Conservation (phyloP, 805 yeast genomes). For the Ogataea ganodermae region DNA sequence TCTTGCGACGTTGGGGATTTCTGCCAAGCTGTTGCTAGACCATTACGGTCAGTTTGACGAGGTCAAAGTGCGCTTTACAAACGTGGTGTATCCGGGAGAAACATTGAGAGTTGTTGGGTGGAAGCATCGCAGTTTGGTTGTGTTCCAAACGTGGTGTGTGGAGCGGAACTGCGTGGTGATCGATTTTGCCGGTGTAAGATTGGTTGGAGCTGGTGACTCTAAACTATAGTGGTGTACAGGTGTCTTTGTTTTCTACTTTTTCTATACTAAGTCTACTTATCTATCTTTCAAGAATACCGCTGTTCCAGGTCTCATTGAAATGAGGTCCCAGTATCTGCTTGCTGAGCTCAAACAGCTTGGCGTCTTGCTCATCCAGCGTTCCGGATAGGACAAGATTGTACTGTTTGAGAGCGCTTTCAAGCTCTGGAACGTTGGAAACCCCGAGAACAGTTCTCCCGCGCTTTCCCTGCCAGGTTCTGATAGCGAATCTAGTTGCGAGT, state of each 20-base stretch:
- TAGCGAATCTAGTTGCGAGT: slow-evolving; percentile 75
- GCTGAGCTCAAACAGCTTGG: slow-evolving; percentile 43
- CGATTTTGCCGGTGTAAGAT: slow-evolving; percentile 82
- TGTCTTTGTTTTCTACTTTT: slow-evolving; percentile 5
- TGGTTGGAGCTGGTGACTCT: slow-evolving; percentile 31
- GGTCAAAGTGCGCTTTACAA: slow-evolving; percentile 86
- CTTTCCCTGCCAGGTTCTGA: slow-evolving; percentile 53
- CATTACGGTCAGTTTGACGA: slow-evolving; percentile 80
- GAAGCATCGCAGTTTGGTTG: slow-evolving; percentile 65
- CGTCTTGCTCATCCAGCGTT: slow-evolving; percentile 44
- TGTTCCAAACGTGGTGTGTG: slow-evolving; percentile 79
- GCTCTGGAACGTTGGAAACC: slow-evolving; percentile 63
- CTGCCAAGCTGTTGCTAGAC: slow-evolving; percentile 74
- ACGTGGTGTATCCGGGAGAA: slow-evolving; percentile 94
- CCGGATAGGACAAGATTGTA: slow-evolving; percentile 50
- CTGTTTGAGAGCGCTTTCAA: slow-evolving; percentile 60
- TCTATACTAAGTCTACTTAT: slow-evolving; percentile 2
- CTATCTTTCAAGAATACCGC: slow-evolving; percentile 29
- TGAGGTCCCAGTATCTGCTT: slow-evolving; percentile 51
- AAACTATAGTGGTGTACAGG: slow-evolving; percentile 23
- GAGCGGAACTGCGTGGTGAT: slow-evolving; percentile 80
- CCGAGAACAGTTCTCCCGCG: slow-evolving; percentile 76
- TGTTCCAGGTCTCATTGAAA: slow-evolving; percentile 66
- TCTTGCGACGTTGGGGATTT: slow-evolving; percentile 80
- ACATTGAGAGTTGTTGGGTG: slow-evolving; percentile 78